Conservation (phyloP, 306 rosid species). For the Malus domestica region ASM211411v1 NC_041803.1:2929001-2929500, state of each 20-base stretch:
- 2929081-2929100: slow-evolving; percentile 20
- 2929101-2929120: slow-evolving; percentile 98
- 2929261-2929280: neutral
- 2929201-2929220: slow-evolving; percentile 87
- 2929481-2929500: slow-evolving; percentile 17
- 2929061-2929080: neutral
- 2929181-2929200: slow-evolving; percentile 79
- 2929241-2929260: slow-evolving; percentile 99
- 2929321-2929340: neutral
- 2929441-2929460: neutral
- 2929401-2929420: neutral
- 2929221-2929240: slow-evolving; percentile 99
- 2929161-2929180: slow-evolving; percentile 96
- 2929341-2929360: neutral
- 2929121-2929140: slow-evolving; percentile 44
- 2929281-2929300: neutral
- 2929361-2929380: neutral
- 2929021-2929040: neutral
- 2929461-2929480: neutral
- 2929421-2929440: neutral
- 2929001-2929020: neutral
- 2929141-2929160: slow-evolving; percentile 86
- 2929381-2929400: neutral
- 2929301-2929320: neutral
- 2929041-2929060: neutral